Percentiles rank a stretch among this genome's conserved stretches.
phyloP scores from a whole-genome alignment of 208 protist species.

The Trichomonas gallinae region DNA sequence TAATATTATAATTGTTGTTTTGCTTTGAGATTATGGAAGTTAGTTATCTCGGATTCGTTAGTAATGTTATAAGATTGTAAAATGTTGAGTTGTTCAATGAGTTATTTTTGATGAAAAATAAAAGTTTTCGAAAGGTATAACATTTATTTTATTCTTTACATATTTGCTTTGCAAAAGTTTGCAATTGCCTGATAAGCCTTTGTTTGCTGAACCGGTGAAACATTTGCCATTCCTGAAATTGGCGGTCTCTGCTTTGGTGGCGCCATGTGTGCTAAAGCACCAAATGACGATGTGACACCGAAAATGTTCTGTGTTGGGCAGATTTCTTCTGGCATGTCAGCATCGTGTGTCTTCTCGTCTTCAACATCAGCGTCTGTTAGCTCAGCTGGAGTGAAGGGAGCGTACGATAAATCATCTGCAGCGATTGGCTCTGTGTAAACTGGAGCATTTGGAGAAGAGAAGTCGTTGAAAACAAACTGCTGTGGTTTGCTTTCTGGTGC shows the following conservation, averaged over 20 bases:
- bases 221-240: background rate
- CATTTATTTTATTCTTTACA: no score
- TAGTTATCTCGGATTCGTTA: no score
- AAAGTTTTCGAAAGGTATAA: no score
- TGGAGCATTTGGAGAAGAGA: background rate
- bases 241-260: background rate
- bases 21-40: no score
- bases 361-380: background rate
- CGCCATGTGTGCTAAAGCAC: background rate
- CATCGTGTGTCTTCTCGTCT: background rate
- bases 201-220: background rate
- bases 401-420: background rate
- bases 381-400: background rate
- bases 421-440: background rate
- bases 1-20: no score
- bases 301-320: background rate
- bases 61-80: no score
- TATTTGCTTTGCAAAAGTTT: background rate
- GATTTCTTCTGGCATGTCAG: background rate
- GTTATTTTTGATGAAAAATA: no score
- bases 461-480: background rate
- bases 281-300: background rate
- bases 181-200: background rate
- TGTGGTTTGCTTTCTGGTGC: background rate
- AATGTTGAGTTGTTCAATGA: no score